Percentiles rank a stretch among this genome's conserved stretches.
Conservation (phyloP, 2,329 filamentous ascomycete genomes). For the Diaporthe vaccinii region DNA sequence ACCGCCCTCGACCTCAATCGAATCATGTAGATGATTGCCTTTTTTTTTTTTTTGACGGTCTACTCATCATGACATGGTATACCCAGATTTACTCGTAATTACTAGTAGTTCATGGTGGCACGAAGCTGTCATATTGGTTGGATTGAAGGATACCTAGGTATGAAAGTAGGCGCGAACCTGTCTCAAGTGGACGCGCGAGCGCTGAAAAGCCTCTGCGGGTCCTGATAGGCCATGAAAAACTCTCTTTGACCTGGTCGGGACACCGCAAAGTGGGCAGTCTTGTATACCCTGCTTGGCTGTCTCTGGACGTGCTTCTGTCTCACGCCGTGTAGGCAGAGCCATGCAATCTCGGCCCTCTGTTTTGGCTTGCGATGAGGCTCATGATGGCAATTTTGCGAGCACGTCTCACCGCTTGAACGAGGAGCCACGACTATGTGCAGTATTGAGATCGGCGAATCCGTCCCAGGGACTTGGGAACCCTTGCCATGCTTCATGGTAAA, state of each 20-base stretch:
- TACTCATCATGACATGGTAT: neutral
- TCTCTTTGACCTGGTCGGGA: neutral
- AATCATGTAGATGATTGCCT: too few relatives aligned
- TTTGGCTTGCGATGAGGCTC: neutral
- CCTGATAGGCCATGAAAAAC: neutral
- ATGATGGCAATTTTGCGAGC: neutral
- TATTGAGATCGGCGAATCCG: constrained; percentile 23
- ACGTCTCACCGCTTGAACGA: constrained; percentile 1
- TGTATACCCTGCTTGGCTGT: neutral
- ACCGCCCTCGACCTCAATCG: too few relatives aligned
- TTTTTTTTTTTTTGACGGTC: too few relatives aligned
- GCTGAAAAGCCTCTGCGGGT: neutral
- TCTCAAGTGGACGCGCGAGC: neutral
- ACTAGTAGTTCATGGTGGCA: neutral
- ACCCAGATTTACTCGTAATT: neutral
- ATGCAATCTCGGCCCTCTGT: neutral
- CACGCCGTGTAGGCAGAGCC: neutral
- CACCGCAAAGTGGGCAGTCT: neutral
- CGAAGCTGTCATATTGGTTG: neutral
- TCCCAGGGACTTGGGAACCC: constrained; percentile 27
- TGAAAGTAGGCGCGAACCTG: neutral
- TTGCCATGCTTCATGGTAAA: constrained; percentile 17
- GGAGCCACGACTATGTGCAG: neutral
- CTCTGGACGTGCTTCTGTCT: neutral
- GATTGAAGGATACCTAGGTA: too few relatives aligned